Evolutionary conservation across 495 filamentous ascomycete species (phyloP), one percentile per base, ranked within the genome.

Genomic region (Penicillium macrosclerotiorum): DNA sequence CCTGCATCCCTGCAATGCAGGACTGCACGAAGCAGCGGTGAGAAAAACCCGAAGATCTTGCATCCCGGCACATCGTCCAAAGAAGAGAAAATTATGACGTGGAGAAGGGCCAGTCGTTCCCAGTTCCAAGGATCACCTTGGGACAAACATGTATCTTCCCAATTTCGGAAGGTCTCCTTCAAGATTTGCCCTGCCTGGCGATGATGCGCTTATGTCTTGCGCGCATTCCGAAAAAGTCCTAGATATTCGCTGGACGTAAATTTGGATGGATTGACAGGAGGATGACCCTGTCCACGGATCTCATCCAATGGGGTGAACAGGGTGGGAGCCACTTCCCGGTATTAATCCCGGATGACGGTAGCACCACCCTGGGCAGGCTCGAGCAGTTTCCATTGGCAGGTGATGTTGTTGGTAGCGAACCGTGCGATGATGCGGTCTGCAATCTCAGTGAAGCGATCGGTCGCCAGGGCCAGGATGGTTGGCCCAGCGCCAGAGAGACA

Each of bases 401-500:
- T 73, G 57, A 98, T 93, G 33, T 78, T 70, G 57, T 90, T 79
- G 13, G 60, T 57, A 22, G 62, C 58, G 63, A 95, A 93, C 54
- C 76, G 73, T 42, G 63, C 60, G 54, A 95, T 80, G 40, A 95
- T 88, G 56, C 79, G 72, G 23, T 82, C 65, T 5, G 92, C 92
- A 45, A 98, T 96, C 46, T 82, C 72, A 22, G 85, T 81, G 66
- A 96, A 96, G 65, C 90, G 85, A 41, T 82, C 73, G 4, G 90
- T 96, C 8, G 93, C 93, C 27, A 98, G 76, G 3, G 90, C 93
- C 33, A 98, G 72, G 54, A 98, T 95, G 4, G 91, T 96, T 13
- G 92, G 93, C 3, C 93, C 93, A 3, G 93, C 93, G 16, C 93
- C 92, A 6, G 89, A 94, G 4, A 96, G 74, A 64, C 92, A 96